Evolutionary conservation across 345 rosid species (phyloP), one percentile per base, ranked within the genome.

Genomic region (Euclidium syriacum): DNA sequence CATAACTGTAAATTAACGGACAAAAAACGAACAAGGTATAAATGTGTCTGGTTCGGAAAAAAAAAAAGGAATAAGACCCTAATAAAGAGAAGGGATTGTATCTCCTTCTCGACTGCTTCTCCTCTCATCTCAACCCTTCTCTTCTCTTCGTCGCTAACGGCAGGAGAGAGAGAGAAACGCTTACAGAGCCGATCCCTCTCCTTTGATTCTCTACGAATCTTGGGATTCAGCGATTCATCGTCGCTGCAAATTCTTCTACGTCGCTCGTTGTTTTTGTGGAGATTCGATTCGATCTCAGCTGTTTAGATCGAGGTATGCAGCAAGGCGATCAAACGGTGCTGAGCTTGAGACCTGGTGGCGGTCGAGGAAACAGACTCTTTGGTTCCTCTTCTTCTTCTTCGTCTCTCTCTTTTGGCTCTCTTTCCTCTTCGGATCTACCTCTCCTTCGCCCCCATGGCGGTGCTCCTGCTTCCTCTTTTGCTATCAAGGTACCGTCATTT

Each of bases 311-410:
- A 78, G 90, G 78, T 77, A 94, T 94, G 99, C 96, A 90, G 91
- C 97, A 87, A 17, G 83, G 90, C 74, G 95, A 94, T 81, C 86
- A 79, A 67, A 70, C 96, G 82, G 90, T 84, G 75, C 73, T 90
- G 81, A 94, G 91, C 84, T 94, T 94, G 86, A 94, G 99, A 73
- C 99, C 97, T 81, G 99, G 97, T 73, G 99, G 97, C 80, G 97
- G 99, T 79, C 94, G 97, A 64, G 90, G 95, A 27, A 81, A 76
- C 78, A 85, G 95, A 80, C 75, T 81, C 50, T 75, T 85, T 66
- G 82, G 85, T 66, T 66, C 83, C 62, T 78, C 83, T 15, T 75
- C 74, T 17, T 80, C 83, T 63, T 81, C 82, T 22, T 58, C 83
- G n/a, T 70, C 84, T 3, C 46, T 84, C 32, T 59, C 97, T 32